Evolutionary conservation across 306 rosid species (phyloP).

Genomic region (Prinsepia uniflora): DNA sequence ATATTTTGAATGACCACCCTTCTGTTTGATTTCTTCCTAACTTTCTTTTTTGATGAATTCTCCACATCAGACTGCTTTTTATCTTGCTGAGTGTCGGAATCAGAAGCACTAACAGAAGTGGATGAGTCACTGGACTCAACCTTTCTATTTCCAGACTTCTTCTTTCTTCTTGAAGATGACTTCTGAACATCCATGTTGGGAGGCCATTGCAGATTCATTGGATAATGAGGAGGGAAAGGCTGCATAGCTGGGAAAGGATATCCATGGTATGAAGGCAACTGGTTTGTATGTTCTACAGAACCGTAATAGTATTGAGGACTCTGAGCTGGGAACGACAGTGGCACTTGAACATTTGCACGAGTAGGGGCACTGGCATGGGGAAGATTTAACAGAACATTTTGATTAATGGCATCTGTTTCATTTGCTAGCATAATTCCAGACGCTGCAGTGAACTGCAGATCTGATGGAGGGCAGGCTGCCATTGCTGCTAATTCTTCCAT

Average conservation of each 20-base stretch:
- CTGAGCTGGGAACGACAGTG: conserved; percentile 48
- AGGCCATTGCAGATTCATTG: conserved; percentile 53
- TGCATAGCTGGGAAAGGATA: conserved; percentile 47
- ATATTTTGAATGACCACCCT: conserved; percentile 66
- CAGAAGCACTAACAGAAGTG: conserved; percentile 40
- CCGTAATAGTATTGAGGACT: conserved; percentile 46
- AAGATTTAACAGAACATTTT: conserved; percentile 12
- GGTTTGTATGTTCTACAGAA: conserved; percentile 37
- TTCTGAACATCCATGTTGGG: conserved; percentile 36
- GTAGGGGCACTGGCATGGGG: background rate
- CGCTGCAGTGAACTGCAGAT: conserved; percentile 6
- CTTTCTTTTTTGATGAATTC: conserved; percentile 31
- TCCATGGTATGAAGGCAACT: conserved; percentile 49
- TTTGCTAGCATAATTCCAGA: conserved; percentile 14
- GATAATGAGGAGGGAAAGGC: conserved; percentile 45
- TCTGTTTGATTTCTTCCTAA: conserved; percentile 46
- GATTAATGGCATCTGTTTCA: conserved; percentile 4
- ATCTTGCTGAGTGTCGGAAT: conserved; percentile 38
- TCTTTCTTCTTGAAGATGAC: conserved; percentile 36
- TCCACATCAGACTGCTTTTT: conserved; percentile 35
- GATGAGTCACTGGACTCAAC: conserved; percentile 12
- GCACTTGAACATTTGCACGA: conserved; percentile 40
- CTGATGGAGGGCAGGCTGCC: conserved; percentile 15
- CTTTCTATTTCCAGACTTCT: conserved; percentile 31
- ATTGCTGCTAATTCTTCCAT: conserved; percentile 18